Base-by-base conservation (phyloP, 257 asterid genomes). In the Salvia rosmarinus region DNA sequence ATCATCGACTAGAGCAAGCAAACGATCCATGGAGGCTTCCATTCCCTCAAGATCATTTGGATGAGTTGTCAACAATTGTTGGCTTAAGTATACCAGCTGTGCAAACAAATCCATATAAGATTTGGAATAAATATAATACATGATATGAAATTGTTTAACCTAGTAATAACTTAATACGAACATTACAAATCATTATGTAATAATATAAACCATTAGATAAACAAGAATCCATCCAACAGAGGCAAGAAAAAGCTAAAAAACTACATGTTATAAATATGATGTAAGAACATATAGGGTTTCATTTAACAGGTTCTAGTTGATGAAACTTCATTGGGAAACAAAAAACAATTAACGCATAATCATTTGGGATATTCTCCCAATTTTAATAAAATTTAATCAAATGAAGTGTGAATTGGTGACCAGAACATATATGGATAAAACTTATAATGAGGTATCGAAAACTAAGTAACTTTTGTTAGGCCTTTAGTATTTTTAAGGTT, bases 31-130 rank as follows among this genome's bases (percentile, higher is more conserved):
- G n/a, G 98, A 78, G 39, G 90, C 89, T 78, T 91, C 99, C 95
- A 91, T 95, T 78, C 99, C 99, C 78, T 95, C 98, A 44, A 95
- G 81, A 77, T 91, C 98, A 80, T 83, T 85, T 3, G 99, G 98
- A 57, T n/a, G n/a, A 95, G 87, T 90, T 91, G 82, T 95, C 96
- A 46, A 95, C 94, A 49, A 68, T 81, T 54, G 95, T 85, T 49
- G 89, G 88, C 87, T 89, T 89, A 37, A 95, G 94, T 34, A 89
- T 79, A 82, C 88, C 98, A 83, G 83, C 99, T 91, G 79, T 75
- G n/a, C 39, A 63, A 37, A 54, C 35, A 67, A 79, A 68, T 21
- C 13, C 56, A 16, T 17, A 43, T 74, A 56, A 77, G 69, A 17
- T 68, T 60, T 14, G 13, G 54, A 25, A 3, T 12, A 76, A 10